phyloP scores from a whole-genome alignment of 306 rosid species.

The Citrullus amarus region DNA sequence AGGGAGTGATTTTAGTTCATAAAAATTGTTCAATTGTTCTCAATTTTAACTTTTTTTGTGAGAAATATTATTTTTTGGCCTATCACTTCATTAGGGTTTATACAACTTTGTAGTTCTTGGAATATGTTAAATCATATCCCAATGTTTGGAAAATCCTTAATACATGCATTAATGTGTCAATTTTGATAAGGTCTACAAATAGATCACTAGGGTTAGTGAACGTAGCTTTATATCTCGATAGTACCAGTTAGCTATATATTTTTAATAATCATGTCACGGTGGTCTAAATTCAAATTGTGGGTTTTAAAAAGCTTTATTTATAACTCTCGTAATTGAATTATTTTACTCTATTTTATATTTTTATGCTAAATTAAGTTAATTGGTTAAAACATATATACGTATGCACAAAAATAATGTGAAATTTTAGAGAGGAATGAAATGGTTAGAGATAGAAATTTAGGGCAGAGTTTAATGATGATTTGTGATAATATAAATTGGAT shows the following conservation, averaged over 20 bases:
- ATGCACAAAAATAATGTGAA: too few species aligned
- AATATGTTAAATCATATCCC: not conserved
- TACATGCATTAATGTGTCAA: not conserved
- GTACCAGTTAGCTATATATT: not conserved
- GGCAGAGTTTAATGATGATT: not conserved
- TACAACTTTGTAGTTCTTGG: not conserved
- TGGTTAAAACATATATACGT: not conserved
- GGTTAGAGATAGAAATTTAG: too few species aligned
- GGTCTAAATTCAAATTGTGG: not conserved
- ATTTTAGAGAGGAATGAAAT: too few species aligned
- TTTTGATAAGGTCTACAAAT: not conserved
- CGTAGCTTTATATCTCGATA: too few species aligned
- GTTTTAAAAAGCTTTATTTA: too few species aligned
- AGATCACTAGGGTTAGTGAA: not conserved
- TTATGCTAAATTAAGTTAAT: not conserved
- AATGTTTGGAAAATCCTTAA: not conserved
- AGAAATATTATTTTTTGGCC: not conserved
- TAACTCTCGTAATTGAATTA: too few species aligned
- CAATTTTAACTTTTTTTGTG: not conserved
- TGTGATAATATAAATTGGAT: not conserved
- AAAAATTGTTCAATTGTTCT: not conserved
- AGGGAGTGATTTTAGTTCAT: not conserved
- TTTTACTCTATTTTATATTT: not conserved
- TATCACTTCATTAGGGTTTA: not conserved
- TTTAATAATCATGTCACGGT: not conserved